Evolutionary conservation across 805 yeast genomes (phyloP), one percentile per base, ranked within the genome.

Genomic region (Wickerhamiella kurtzmanii): DNA sequence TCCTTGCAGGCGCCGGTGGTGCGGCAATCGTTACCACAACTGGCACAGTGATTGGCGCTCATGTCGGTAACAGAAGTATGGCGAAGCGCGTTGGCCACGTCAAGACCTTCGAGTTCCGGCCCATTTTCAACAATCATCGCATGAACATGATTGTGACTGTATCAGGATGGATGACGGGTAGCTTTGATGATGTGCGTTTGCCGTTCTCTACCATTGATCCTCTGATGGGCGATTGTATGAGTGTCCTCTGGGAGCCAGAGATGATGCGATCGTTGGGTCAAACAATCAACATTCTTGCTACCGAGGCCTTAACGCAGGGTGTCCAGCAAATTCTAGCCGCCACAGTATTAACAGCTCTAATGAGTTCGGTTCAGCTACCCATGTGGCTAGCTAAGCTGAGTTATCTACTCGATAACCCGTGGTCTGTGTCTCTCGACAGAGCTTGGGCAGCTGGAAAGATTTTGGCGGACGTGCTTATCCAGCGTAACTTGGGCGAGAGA

Each of bases 161-260:
- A 0, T 78, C 94, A 45, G 99, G 99, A 1, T 92, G 99, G 99
- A 87, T 92, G 89, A 81, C 80, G 46, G 94, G 96, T 62, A 81
- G 79, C 49, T 77, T 79, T 56, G 99, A 92, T 77, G 99, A 92
- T 72, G 89, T 92, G 18, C 73, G 99, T 60, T 72, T 92, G 52
- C 98, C 98, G 2, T 92, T 88, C 60, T 83, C 95, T 1, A 92
- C 98, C 0, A 83, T 92, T 6, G 98, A 94, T 60, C 98, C 98
- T 0, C 85, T 89, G 0, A 87, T 89, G 89, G 99, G 99, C 16
- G 99, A 92, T 61, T 66, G 92, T 54, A 84, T 82, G 56, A 86
- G 97, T 0, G 69, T 92, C 5, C 67, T 84, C 43, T 92, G 98
- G 98, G 99, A 92, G 63, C 99, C 99, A 0, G 98, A 92, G 54